A percentile compares a stretch with the other conserved stretches of the same genome.
phyloP scores from a whole-genome alignment of 257 asterid species.

The Capsicum rhomboideum region DNA sequence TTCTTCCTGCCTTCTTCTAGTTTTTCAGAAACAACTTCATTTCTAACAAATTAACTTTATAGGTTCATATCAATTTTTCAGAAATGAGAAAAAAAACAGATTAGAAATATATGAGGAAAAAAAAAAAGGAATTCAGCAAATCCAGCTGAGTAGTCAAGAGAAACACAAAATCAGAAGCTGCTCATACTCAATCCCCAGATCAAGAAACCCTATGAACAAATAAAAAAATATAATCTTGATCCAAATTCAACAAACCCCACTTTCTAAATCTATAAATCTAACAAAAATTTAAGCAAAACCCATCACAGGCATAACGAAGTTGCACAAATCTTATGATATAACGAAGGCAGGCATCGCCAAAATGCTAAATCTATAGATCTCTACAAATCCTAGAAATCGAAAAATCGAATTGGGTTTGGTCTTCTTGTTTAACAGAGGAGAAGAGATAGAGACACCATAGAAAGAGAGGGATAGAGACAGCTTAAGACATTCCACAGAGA shows the following conservation, averaged over 20 bases:
- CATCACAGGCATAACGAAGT: too few species aligned
- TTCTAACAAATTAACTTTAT: too few species aligned
- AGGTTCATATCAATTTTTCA: not conserved
- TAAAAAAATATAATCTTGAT: conserved; percentile 7
- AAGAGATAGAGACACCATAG: too few species aligned
- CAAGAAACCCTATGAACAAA: not conserved
- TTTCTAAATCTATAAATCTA: conserved; percentile 42
- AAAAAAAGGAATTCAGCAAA: not conserved
- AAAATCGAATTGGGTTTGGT: too few species aligned
- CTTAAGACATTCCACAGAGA: too few species aligned
- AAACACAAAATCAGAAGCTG: not conserved
- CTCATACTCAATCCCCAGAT: conserved; percentile 5
- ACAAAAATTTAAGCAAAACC: not conserved
- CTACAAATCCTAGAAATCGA: too few species aligned
- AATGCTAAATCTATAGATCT: too few species aligned
- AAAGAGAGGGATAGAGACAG: too few species aligned
- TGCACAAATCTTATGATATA: too few species aligned
- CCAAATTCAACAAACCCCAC: conserved; percentile 17
- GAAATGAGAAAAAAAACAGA: not conserved
- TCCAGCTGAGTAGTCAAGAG: not conserved
- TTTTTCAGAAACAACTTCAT: not conserved
- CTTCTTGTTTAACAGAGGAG: too few species aligned
- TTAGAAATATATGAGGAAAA: not conserved
- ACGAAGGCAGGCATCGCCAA: too few species aligned
- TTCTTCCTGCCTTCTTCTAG: not conserved